Conservation (phyloP, 192 early-diverging fungal species). For the Pecoramyces ruminantium region DNA sequence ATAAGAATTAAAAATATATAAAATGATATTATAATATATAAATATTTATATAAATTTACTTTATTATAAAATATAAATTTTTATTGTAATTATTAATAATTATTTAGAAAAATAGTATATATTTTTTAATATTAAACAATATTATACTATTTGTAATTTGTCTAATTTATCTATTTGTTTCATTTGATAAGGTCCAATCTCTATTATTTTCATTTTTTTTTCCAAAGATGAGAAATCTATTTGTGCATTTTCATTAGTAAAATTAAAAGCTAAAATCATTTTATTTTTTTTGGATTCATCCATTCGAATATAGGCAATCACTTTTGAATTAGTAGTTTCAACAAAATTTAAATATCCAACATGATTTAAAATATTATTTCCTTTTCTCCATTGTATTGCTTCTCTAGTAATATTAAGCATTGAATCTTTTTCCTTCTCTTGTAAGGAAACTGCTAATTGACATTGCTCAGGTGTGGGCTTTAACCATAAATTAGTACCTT, state of each 20-base stretch:
- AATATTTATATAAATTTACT: too few relatives aligned
- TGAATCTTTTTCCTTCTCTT: neutral
- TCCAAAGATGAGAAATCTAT: too few relatives aligned
- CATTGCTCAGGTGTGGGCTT: neutral
- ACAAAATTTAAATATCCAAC: neutral
- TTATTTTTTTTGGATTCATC: neutral
- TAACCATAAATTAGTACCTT: neutral
- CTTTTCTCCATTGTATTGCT: neutral
- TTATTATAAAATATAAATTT: too few relatives aligned
- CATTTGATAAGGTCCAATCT: too few relatives aligned
- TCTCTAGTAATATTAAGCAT: neutral
- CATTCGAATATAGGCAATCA: neutral
- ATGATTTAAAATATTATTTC: neutral
- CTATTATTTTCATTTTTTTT: too few relatives aligned
- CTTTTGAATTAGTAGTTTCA: neutral
- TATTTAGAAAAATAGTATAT: too few relatives aligned
- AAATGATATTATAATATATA: too few relatives aligned
- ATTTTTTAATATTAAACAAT: too few relatives aligned
- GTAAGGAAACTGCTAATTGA: neutral
- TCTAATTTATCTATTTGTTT: too few relatives aligned
- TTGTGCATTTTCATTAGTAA: neutral
- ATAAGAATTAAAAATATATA: too few relatives aligned
- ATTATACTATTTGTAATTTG: too few relatives aligned
- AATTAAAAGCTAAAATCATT: neutral
- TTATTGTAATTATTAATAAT: too few relatives aligned